Evolutionary conservation across 257 asterid genomes (phyloP).

Genomic region (Solanum paucissectum): DNA sequence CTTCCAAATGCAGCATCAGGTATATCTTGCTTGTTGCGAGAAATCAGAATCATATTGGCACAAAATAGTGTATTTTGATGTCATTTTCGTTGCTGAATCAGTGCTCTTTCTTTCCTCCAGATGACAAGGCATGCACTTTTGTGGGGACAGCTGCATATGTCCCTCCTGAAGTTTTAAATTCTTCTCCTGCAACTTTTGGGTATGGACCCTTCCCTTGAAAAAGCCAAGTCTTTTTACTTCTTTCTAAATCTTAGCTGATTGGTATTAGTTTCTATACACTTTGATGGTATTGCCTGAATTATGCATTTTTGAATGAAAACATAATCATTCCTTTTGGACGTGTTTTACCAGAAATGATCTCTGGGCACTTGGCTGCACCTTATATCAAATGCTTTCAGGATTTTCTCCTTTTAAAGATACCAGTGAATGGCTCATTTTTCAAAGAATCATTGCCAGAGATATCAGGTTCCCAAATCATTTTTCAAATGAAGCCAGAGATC

Average conservation of each 20-base stretch:
- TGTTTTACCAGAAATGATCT: constrained; percentile 76
- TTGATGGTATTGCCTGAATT: background rate
- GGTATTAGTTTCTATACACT: background rate
- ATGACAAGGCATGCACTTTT: constrained; percentile 97
- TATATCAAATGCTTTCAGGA: constrained; percentile 98
- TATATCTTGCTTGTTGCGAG: constrained; percentile 5
- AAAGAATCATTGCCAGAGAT: constrained; percentile 88
- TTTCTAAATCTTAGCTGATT: background rate
- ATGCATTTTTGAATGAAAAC: background rate
- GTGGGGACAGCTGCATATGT: constrained; percentile 99
- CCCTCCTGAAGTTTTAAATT: constrained; percentile 95
- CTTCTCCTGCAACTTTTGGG: constrained; percentile 98
- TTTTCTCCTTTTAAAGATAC: constrained; percentile 94
- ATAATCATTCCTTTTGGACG: background rate
- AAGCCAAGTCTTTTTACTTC: background rate
- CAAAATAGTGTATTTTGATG: background rate
- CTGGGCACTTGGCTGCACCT: constrained; percentile 99
- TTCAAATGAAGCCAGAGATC: constrained; percentile 82
- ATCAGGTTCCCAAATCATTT: constrained; percentile 77
- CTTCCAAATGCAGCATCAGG: constrained; percentile 99
- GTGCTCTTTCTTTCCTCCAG: constrained; percentile 23
- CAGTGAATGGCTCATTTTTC: constrained; percentile 99
- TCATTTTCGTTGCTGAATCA: background rate
- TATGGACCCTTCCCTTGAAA: constrained; percentile 7
- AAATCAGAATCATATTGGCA: background rate